Percentiles rank a stretch among this genome's conserved stretches.
phyloP scores from a whole-genome alignment of 495 filamentous ascomycete species.

The Tricharina praecox region DNA sequence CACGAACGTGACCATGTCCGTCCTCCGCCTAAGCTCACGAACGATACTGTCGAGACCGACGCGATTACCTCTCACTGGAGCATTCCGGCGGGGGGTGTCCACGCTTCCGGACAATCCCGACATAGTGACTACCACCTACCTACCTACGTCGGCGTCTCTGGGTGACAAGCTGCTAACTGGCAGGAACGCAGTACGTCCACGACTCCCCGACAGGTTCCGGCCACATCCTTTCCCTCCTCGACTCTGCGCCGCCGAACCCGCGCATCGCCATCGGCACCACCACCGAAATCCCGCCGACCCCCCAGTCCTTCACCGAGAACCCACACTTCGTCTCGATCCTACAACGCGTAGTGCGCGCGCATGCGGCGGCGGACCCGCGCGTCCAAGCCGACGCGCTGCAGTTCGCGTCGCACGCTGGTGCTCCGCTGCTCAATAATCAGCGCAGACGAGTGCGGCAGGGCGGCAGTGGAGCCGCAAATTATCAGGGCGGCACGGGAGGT shows the following conservation, averaged over 20 bases:
- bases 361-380: constrained; percentile 55
- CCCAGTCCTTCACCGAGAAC: constrained; percentile 62
- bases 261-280: constrained; percentile 61
- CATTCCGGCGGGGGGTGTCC: constrained; percentile 27
- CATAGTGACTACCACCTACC: constrained; percentile 27
- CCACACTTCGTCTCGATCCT: constrained; percentile 56
- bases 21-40: background rate
- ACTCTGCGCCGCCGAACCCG: constrained; percentile 51
- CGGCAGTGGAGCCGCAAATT: constrained; percentile 60
- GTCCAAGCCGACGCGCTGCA: constrained; percentile 60
- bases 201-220: constrained; percentile 30
- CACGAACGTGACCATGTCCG: no score
- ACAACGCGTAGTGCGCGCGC: constrained; percentile 48
- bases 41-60: background rate
- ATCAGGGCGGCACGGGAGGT: constrained; percentile 67
- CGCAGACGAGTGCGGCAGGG: constrained; percentile 32
- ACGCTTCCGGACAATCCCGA: constrained; percentile 39
- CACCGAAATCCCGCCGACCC: constrained; percentile 54
- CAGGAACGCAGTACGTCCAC: constrained; percentile 69
- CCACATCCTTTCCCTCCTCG: constrained; percentile 56
- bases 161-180: no score
- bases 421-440: constrained; percentile 39
- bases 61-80: no score
- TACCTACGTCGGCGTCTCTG: background rate
- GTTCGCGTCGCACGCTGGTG: constrained; percentile 62